Conservation (phyloP, 371 early-diverging fungal genomes). For the Batrachochytrium dendrobatidis region DNA sequence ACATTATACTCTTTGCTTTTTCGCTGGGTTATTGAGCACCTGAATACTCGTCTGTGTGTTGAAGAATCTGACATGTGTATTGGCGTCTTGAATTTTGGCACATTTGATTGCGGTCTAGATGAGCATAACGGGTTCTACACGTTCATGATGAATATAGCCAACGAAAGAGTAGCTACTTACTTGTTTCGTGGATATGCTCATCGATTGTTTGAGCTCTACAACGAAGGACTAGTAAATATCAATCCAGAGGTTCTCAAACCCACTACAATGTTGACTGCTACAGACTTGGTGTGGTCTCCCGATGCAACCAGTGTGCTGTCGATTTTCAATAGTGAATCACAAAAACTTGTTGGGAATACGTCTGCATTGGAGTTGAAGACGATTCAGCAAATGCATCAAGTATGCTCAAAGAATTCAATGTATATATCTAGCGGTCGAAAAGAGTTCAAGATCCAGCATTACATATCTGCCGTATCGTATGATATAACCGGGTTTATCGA, state of each 20-base stretch:
- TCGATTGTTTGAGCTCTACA: not conserved
- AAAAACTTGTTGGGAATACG: not conserved
- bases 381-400: conserved; percentile 7
- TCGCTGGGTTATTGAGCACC: conserved; percentile 80
- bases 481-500: conserved; percentile 63
- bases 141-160: conserved; percentile 66
- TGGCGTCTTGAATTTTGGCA: conserved; percentile 34
- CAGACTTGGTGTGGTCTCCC: not conserved
- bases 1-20: conserved; percentile 73
- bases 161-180: conserved; percentile 36
- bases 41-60: conserved; percentile 68
- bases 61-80: conserved; percentile 33
- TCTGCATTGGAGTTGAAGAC: not conserved
- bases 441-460: conserved; percentile 68
- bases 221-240: not conserved
- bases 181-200: not conserved
- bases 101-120: conserved; percentile 17
- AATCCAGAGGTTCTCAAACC: not conserved
- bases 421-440: conserved; percentile 19
- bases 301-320: conserved; percentile 41
- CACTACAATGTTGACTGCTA: not conserved
- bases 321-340: conserved; percentile 37
- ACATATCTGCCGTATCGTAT: conserved; percentile 59
- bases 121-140: conserved; percentile 55
- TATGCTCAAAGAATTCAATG: conserved; percentile 13